These are phyloP conservation scores for Zalerion maritima DNA, from an alignment of 495 filamentous ascomycete genomes.

Conservation along the genomic window DNA sequence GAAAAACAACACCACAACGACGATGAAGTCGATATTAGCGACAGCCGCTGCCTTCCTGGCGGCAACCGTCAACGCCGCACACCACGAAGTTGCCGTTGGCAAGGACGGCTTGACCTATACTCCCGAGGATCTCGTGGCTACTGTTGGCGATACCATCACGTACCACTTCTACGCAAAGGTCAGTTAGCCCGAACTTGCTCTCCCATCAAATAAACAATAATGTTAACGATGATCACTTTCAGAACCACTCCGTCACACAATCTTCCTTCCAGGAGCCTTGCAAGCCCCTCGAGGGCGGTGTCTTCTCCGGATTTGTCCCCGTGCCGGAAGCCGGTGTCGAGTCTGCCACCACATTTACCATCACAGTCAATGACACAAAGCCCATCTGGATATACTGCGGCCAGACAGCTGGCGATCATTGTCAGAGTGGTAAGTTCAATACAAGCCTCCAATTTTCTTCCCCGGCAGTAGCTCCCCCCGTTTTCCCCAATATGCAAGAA, in stretches of 20 bases:
- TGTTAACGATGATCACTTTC: slow-evolving; percentile 2
- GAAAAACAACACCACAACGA: no score
- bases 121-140: slow-evolving; percentile 17
- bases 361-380: slow-evolving; percentile 41
- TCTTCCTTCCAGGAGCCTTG: slow-evolving; percentile 45
- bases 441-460: no score
- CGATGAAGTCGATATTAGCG: no score
- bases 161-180: slow-evolving; percentile 46
- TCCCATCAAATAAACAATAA: neutral
- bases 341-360: slow-evolving; percentile 32
- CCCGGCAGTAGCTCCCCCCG: no score
- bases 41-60: slow-evolving; percentile 9
- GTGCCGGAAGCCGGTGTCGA: slow-evolving; percentile 15
- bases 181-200: slow-evolving; percentile 3
- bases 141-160: slow-evolving; percentile 32
- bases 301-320: slow-evolving; percentile 37
- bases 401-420: slow-evolving; percentile 24
- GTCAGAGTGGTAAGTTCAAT: slow-evolving; percentile 27
- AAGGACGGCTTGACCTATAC: slow-evolving; percentile 22
- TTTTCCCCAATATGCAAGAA: no score
- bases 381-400: slow-evolving; percentile 48
- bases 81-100: slow-evolving; percentile 22
- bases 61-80: slow-evolving; percentile 13
- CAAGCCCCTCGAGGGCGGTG: slow-evolving; percentile 28
- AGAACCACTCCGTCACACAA: slow-evolving; percentile 47